Evolutionary conservation across 2,329 filamentous ascomycete genomes (phyloP).

Genomic region (Ceratocystis harringtonii): DNA sequence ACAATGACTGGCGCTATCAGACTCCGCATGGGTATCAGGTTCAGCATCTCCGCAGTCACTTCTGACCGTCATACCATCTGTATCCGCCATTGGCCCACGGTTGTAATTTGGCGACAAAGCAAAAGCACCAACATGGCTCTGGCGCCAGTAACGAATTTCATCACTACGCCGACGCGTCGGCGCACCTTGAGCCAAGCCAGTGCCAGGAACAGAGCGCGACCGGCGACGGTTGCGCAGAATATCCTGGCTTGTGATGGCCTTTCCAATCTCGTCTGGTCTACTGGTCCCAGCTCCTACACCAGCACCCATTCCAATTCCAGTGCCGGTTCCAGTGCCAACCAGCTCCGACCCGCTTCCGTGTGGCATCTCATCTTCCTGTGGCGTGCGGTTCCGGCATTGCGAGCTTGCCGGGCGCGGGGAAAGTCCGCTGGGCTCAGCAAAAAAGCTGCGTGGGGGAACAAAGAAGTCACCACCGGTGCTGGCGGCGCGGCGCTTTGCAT

Average conservation of each 20-base stretch:
- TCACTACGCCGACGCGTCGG: slow-evolving; percentile 40
- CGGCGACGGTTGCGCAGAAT: slow-evolving; percentile 34
- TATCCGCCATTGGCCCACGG: slow-evolving; percentile 20
- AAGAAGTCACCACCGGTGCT: slow-evolving; percentile 12
- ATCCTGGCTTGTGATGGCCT: slow-evolving; percentile 43
- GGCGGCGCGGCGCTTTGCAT: slow-evolving; percentile 13
- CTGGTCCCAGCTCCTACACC: background rate
- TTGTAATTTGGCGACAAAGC: slow-evolving; percentile 36
- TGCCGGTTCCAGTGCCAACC: background rate
- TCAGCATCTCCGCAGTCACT: background rate
- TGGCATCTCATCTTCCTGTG: slow-evolving; percentile 24
- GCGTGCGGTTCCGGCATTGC: slow-evolving; percentile 35
- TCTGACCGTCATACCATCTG: slow-evolving; percentile 21
- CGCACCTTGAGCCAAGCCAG: slow-evolving; percentile 25
- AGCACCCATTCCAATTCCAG: background rate
- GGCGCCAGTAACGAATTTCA: slow-evolving; percentile 49
- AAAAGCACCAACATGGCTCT: slow-evolving; percentile 38
- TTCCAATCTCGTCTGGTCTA: slow-evolving; percentile 37
- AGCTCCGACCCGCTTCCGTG: slow-evolving; percentile 30
- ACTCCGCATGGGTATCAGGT: slow-evolving; percentile 23
- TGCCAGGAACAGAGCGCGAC: slow-evolving; percentile 44
- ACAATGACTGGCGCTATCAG: background rate
- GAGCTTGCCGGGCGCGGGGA: slow-evolving; percentile 47
- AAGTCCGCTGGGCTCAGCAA: slow-evolving; percentile 28
- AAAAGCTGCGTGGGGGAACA: slow-evolving; percentile 6